Evolutionary conservation across 352 stramenopile genomes (phyloP).

Genomic region (Globisporangium cystogenes): DNA sequence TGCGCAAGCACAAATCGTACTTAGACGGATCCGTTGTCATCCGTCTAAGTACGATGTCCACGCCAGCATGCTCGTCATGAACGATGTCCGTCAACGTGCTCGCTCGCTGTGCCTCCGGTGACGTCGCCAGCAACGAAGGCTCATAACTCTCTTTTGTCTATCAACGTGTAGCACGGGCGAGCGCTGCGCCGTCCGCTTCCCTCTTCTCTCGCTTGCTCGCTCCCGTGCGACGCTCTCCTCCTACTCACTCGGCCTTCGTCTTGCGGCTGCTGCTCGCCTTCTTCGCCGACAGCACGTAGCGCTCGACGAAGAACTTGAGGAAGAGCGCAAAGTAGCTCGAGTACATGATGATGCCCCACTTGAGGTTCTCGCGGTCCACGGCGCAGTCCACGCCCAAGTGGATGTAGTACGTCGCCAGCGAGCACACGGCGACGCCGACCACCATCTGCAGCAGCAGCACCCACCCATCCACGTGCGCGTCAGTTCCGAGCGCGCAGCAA

Average conservation of each 20-base stretch:
- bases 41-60: too few species aligned
- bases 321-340: conserved; percentile 93
- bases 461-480: background rate
- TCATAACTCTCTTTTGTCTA: background rate
- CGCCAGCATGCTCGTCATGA: too few species aligned
- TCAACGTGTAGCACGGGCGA: background rate
- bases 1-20: background rate
- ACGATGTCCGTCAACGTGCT: too few species aligned
- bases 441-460: conserved; percentile 50
- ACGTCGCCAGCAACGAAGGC: too few species aligned
- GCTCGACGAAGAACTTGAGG: conserved; percentile 89
- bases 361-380: conserved; percentile 82
- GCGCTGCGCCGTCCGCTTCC: too few species aligned
- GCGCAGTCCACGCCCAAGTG: conserved; percentile 56
- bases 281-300: conserved; percentile 59
- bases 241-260: conserved; percentile 32
- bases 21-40: too few species aligned
- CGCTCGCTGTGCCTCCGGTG: too few species aligned
- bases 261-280: conserved; percentile 19
- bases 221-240: too few species aligned
- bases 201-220: too few species aligned
- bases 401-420: conserved; percentile 78
- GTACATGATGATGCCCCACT: conserved; percentile 92
- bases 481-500: background rate
- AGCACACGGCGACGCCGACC: conserved; percentile 66